A percentile compares a stretch with the other conserved stretches of the same genome.
These are phyloP conservation scores for Trypanosoma scelopori DNA, from an alignment of 208 protist species.

Conservation along the genomic window DNA sequence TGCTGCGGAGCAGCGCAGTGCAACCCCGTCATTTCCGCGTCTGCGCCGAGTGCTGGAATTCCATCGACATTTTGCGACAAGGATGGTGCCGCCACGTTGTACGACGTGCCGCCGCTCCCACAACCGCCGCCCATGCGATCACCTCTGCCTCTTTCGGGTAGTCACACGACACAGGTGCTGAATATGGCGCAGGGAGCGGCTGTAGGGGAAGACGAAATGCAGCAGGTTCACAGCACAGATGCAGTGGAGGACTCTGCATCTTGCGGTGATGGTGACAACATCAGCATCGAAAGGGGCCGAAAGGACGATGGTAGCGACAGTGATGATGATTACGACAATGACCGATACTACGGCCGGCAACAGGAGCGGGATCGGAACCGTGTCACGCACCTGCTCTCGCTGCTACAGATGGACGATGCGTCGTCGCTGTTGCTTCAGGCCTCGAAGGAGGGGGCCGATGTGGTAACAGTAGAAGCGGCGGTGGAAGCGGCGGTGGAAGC, in stretches of 20 bases:
- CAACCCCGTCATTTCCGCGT: no score
- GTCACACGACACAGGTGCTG: no score
- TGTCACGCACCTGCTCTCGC: constrained; percentile 2
- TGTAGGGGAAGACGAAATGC: not conserved
- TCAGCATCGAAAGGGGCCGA: constrained; percentile 6
- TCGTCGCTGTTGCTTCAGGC: not conserved
- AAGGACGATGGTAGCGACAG: constrained; percentile 5
- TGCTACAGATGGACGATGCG: constrained; percentile 16
- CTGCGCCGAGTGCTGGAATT: no score
- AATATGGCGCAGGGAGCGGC: no score
- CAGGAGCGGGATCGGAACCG: constrained; percentile 22
- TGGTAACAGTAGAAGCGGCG: no score
- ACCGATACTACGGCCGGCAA: constrained; percentile 21
- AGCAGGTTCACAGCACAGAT: not conserved
- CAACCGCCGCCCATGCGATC: not conserved
- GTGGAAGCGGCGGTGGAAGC: no score
- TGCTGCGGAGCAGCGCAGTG: not conserved
- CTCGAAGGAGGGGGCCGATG: no score
- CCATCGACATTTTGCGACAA: not conserved
- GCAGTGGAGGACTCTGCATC: not conserved
- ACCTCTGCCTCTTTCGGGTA: not conserved
- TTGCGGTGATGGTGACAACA: constrained; percentile 5
- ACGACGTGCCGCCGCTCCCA: constrained; percentile 26
- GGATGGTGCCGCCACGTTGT: not conserved
- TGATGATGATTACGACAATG: constrained; percentile 30